Evolutionary conservation across 371 early-diverging fungal species (phyloP).

Genomic region (Lichtheimia hyalospora): DNA sequence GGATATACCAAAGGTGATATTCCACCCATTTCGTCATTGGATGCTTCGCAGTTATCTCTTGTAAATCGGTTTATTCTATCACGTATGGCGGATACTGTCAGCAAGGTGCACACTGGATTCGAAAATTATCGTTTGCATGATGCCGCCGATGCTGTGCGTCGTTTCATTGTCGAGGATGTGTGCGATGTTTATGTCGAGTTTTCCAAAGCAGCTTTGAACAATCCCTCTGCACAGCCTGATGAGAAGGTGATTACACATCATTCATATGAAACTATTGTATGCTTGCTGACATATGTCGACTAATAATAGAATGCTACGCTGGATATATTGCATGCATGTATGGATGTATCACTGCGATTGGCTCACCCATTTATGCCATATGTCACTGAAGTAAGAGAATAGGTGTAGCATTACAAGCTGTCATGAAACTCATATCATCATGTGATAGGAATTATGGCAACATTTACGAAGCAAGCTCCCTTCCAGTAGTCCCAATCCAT

Average conservation of each 20-base stretch:
- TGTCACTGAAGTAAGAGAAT: conserved; percentile 89
- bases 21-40: not conserved
- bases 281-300: not conserved
- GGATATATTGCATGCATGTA: conserved; percentile 67
- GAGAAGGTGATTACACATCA: conserved; percentile 32
- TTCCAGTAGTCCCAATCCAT: conserved; percentile 20
- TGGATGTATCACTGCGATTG: conserved; percentile 83
- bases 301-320: conserved; percentile 32
- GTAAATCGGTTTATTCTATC: conserved; percentile 86
- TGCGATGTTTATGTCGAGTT: conserved; percentile 97
- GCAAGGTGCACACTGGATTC: conserved; percentile 64
- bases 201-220: conserved; percentile 61
- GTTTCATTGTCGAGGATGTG: conserved; percentile 91
- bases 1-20: conserved; percentile 2
- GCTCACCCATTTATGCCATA: conserved; percentile 99
- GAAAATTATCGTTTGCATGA: conserved; percentile 78
- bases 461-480: conserved; percentile 33
- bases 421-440: not conserved
- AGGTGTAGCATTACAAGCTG: not conserved
- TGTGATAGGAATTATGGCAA: conserved; percentile 62
- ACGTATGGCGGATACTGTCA: conserved; percentile 74
- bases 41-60: conserved; percentile 51
- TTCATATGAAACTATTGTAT: not conserved
- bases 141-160: conserved; percentile 82
- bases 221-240: conserved; percentile 25